Evolutionary conservation across 78 protist genomes (phyloP).

Genomic region (Trichosphaerium sp.): DNA sequence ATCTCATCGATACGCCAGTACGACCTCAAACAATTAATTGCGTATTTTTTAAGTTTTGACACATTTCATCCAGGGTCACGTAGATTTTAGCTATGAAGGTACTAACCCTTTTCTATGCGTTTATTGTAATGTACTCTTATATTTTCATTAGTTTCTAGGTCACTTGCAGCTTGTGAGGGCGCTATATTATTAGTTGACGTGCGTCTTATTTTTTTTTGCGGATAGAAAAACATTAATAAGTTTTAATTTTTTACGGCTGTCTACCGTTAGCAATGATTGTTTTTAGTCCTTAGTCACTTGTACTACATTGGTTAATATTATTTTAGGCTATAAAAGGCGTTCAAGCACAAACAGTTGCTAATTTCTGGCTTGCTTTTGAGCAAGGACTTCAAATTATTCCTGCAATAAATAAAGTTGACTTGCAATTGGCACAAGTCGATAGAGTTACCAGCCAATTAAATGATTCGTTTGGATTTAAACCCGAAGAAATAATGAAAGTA

Average conservation of each 20-base stretch:
- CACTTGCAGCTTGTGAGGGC: constrained; percentile 69
- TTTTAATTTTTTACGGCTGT: too few species aligned
- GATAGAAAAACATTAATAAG: too few species aligned
- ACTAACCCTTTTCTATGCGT: too few species aligned
- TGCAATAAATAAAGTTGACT: constrained; percentile 75
- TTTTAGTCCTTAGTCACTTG: too few species aligned
- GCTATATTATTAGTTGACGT: constrained; percentile 74
- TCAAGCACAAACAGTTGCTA: constrained; percentile 80
- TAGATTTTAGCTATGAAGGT: constrained; percentile 76
- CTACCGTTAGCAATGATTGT: too few species aligned
- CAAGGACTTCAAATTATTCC: constrained; percentile 63
- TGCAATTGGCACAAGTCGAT: constrained; percentile 41
- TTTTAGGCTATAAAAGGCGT: too few species aligned
- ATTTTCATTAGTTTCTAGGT: constrained; percentile 62
- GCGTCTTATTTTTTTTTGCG: too few species aligned
- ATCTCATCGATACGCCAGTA: constrained; percentile 80
- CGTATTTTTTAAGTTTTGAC: not conserved
- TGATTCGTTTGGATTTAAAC: constrained; percentile 23
- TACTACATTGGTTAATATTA: too few species aligned
- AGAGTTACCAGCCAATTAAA: constrained; percentile 15
- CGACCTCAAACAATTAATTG: too few species aligned
- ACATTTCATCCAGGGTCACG: constrained; percentile 55
- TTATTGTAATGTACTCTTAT: too few species aligned
- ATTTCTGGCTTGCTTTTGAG: constrained; percentile 44
- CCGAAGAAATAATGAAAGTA: constrained; percentile 3